Evolutionary conservation across 345 rosid species (phyloP).

Genomic region (Hibiscus trionum): DNA sequence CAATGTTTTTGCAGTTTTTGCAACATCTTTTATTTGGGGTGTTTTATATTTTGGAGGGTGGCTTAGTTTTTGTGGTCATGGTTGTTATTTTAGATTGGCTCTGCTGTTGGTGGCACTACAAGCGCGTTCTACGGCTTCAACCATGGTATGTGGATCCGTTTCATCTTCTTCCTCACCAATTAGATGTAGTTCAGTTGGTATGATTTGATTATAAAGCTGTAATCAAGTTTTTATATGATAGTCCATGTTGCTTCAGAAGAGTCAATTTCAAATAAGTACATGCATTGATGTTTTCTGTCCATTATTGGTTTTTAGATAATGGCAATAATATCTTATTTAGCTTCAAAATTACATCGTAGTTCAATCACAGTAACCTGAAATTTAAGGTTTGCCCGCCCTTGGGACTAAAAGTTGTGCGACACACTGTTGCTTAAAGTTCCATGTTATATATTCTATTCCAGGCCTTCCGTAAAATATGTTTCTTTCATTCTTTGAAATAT

Average conservation of each 20-base stretch:
- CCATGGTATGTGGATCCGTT: slow-evolving; percentile 34
- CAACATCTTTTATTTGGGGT: neutral
- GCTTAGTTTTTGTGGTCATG: neutral
- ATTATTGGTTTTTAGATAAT: neutral
- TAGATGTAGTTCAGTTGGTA: neutral
- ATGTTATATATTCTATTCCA: neutral
- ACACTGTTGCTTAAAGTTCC: neutral
- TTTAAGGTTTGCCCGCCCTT: neutral
- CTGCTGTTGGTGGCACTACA: slow-evolving; percentile 81
- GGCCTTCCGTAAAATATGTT: neutral
- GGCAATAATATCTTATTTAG: neutral
- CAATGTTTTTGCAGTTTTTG: neutral
- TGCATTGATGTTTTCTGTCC: neutral
- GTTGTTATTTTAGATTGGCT: slow-evolving; percentile 57
- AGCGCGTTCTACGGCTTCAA: slow-evolving; percentile 74
- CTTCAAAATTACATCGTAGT: neutral
- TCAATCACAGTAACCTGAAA: neutral
- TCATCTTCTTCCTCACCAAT: neutral
- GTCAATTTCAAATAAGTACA: neutral
- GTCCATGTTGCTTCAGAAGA: too few species aligned
- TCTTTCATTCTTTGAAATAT: neutral
- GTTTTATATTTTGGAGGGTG: neutral
- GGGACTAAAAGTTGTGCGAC: neutral
- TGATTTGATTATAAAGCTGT: neutral
- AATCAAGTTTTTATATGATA: neutral